Evolutionary conservation across 2,329 filamentous ascomycete species (phyloP).

Genomic region (Diaporthe australafricana): DNA sequence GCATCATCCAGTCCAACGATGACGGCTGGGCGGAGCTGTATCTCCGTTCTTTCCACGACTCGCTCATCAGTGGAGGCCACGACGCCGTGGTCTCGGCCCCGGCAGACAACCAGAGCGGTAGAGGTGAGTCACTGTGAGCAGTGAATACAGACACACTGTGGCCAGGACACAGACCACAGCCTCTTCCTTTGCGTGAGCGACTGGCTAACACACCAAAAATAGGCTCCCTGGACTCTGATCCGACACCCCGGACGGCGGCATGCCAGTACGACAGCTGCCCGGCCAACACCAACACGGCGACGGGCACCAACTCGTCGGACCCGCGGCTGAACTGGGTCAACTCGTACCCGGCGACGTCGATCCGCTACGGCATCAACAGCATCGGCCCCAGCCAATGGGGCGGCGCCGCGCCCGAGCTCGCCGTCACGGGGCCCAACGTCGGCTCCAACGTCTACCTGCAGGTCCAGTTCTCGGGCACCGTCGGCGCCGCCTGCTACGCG

Average conservation of each 20-base stretch:
- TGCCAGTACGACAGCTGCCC: constrained; percentile 75
- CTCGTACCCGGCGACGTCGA: constrained; percentile 73
- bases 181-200: background rate
- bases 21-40: constrained; percentile 81
- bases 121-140: constrained; percentile 53
- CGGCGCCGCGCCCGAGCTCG: constrained; percentile 67
- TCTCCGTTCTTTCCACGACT: constrained; percentile 68
- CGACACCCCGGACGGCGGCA: constrained; percentile 57
- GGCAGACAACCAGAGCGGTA: constrained; percentile 74
- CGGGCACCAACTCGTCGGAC: constrained; percentile 67
- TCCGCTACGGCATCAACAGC: constrained; percentile 70
- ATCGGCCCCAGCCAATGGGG: constrained; percentile 66
- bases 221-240: constrained; percentile 66
- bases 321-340: constrained; percentile 78
- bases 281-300: constrained; percentile 60
- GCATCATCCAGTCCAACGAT: constrained; percentile 76
- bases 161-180: background rate
- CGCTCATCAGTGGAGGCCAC: constrained; percentile 66
- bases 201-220: constrained; percentile 28
- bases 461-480: constrained; percentile 73
- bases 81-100: constrained; percentile 74
- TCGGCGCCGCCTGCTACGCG: constrained; percentile 73
- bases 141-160: background rate
- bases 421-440: constrained; percentile 73
- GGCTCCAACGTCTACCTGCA: constrained; percentile 67